phyloP scores from a whole-genome alignment of 345 rosid genomes.

The Schrenkiella parvula region DNA sequence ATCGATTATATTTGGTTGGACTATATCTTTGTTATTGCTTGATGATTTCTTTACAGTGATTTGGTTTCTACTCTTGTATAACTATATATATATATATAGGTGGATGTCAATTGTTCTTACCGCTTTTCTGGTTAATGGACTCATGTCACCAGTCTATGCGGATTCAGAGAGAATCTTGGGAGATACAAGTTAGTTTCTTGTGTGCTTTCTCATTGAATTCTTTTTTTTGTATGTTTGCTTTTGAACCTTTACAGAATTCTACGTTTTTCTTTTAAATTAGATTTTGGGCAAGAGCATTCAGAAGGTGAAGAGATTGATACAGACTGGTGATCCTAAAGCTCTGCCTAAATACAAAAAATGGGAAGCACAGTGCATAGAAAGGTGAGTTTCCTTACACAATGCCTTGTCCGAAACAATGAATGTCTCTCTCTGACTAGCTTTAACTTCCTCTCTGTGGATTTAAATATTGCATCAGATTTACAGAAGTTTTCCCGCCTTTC shows the following conservation, averaged over 20 bases:
- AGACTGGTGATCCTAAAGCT: not conserved
- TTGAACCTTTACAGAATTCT: not conserved
- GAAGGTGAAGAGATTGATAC: not conserved
- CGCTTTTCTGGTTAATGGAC: conserved; percentile 31
- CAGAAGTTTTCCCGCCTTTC: conserved; percentile 29
- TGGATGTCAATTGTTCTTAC: conserved; percentile 40
- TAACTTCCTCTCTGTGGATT: not conserved
- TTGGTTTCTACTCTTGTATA: conserved; percentile 1
- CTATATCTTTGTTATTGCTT: not conserved
- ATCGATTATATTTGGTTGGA: not conserved
- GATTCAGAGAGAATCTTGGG: conserved; percentile 13
- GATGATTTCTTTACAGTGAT: not conserved
- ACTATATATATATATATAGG: no score
- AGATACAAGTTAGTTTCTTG: conserved; percentile 24
- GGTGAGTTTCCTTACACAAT: conserved; percentile 4
- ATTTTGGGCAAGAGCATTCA: not conserved
- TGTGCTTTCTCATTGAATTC: not conserved
- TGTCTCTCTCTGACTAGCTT: conserved; percentile 1
- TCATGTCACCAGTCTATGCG: conserved; percentile 26
- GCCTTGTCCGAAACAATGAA: not conserved
- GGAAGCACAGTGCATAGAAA: not conserved
- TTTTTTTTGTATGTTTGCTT: not conserved
- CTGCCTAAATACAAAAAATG: not conserved
- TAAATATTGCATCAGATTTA: conserved; percentile 25
- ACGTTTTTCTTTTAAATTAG: not conserved